phyloP scores from a whole-genome alignment of 2,329 filamentous ascomycete genomes.

The Corniculantispora saksenae region DNA sequence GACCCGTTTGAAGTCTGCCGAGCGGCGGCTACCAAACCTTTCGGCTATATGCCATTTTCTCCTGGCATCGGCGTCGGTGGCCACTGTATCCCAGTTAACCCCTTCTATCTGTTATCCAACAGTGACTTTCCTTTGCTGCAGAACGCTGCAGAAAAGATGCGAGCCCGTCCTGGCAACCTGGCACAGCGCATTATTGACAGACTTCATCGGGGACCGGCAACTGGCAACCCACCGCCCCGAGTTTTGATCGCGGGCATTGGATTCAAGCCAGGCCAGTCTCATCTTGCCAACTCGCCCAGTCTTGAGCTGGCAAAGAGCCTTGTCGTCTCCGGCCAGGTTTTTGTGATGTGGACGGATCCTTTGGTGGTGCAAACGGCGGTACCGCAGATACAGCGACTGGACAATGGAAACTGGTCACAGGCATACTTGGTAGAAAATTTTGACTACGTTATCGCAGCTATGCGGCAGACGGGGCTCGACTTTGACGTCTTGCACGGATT shows the following conservation, averaged over 20 bases:
- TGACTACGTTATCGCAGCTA: conserved; percentile 45
- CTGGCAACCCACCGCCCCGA: conserved; percentile 24
- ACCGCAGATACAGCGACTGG: conserved; percentile 40
- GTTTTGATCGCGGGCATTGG: conserved; percentile 50
- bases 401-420: conserved; percentile 37
- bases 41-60: conserved; percentile 51
- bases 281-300: conserved; percentile 49
- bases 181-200: conserved; percentile 37
- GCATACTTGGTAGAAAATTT: conserved; percentile 39
- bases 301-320: conserved; percentile 43
- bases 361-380: conserved; percentile 44
- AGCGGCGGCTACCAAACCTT: conserved; percentile 53
- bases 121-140: conserved; percentile 48
- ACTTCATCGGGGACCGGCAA: background rate
- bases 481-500: conserved; percentile 40
- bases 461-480: conserved; percentile 45
- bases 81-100: conserved; percentile 59
- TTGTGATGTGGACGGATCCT: conserved; percentile 48
- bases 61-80: conserved; percentile 55
- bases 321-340: conserved; percentile 36
- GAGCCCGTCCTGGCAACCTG: conserved; percentile 41
- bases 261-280: conserved; percentile 52
- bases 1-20: conserved; percentile 52
- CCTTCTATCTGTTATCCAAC: conserved; percentile 53
- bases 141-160: conserved; percentile 46